Conservation (phyloP, 345 rosid genomes). For the Acer saccharum region DNA sequence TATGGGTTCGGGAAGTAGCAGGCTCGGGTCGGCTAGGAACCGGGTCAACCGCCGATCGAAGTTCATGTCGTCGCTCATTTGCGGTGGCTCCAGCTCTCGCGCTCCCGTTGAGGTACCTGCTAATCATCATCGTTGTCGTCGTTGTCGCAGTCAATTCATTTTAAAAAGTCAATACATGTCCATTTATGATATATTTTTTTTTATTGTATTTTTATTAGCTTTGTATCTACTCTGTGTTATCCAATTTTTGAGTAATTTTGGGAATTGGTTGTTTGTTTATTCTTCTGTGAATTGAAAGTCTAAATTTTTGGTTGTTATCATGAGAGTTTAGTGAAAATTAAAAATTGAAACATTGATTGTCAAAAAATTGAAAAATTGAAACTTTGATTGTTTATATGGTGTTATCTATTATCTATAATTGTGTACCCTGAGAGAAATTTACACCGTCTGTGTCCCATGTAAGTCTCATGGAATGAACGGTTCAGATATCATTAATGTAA, state of each 20-base stretch:
- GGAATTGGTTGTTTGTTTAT: neutral
- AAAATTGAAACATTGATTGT: neutral
- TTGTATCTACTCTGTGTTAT: neutral
- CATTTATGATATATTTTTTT: neutral
- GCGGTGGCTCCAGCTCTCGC: conserved; percentile 55
- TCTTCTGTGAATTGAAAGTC: neutral
- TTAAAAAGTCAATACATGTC: neutral
- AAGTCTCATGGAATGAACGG: conserved; percentile 1
- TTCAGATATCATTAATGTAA: neutral
- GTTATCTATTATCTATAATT: neutral
- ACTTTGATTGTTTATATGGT: neutral
- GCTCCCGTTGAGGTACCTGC: conserved; percentile 44
- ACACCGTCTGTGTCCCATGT: neutral
- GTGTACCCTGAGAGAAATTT: neutral
- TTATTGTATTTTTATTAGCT: neutral
- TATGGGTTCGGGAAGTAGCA: conserved; percentile 62
- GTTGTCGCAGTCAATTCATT: no score
- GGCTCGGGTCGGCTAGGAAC: conserved; percentile 36
- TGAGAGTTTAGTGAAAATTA: neutral
- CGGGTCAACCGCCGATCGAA: conserved; percentile 34
- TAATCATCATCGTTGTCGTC: neutral
- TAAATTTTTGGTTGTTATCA: neutral
- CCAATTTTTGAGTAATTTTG: neutral
- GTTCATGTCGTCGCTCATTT: conserved; percentile 39
- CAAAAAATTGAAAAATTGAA: neutral